These are phyloP conservation scores for Aspergillus carbonarius DNA, from an alignment of 2,329 filamentous ascomycete genomes.

Conservation along the genomic window DNA sequence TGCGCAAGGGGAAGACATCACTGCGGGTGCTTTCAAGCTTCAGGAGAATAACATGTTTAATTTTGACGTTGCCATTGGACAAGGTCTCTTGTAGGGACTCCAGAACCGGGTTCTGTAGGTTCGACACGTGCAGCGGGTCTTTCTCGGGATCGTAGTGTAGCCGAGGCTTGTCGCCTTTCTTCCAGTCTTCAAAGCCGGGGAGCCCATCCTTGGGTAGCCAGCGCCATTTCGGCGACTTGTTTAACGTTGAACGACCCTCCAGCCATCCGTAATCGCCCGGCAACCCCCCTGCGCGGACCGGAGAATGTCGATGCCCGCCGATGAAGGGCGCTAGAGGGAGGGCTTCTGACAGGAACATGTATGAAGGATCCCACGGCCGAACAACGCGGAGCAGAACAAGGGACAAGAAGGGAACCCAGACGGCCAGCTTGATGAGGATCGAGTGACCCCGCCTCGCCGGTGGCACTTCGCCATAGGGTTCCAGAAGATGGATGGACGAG, in stretches of 20 bases:
- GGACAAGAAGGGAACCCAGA: conserved; percentile 23
- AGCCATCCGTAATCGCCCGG: conserved; percentile 23
- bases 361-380: conserved; percentile 29
- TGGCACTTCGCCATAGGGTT: conserved; percentile 9
- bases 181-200: conserved; percentile 29
- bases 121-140: conserved; percentile 46
- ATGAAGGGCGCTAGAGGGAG: conserved; percentile 24
- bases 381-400: conserved; percentile 27
- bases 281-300: conserved; percentile 19
- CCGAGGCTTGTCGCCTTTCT: conserved; percentile 8
- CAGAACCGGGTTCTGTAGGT: conserved; percentile 32
- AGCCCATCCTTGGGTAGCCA: conserved; percentile 27
- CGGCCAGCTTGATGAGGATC: conserved; percentile 15
- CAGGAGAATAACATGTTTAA: conserved; percentile 48
- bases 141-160: conserved; percentile 35
- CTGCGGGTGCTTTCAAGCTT: conserved; percentile 49
- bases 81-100: conserved; percentile 29
- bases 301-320: conserved; percentile 19
- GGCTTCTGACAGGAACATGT: conserved; percentile 27
- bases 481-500: conserved; percentile 17
- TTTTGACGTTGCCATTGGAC: conserved; percentile 29
- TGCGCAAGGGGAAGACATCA: conserved; percentile 47
- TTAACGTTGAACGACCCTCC: conserved; percentile 20
- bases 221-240: conserved; percentile 19
- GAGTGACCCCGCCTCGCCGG: conserved; percentile 10